Evolutionary conservation across 2,329 filamentous ascomycete species (phyloP).

Genomic region (Sphaerulina vaccinii): DNA sequence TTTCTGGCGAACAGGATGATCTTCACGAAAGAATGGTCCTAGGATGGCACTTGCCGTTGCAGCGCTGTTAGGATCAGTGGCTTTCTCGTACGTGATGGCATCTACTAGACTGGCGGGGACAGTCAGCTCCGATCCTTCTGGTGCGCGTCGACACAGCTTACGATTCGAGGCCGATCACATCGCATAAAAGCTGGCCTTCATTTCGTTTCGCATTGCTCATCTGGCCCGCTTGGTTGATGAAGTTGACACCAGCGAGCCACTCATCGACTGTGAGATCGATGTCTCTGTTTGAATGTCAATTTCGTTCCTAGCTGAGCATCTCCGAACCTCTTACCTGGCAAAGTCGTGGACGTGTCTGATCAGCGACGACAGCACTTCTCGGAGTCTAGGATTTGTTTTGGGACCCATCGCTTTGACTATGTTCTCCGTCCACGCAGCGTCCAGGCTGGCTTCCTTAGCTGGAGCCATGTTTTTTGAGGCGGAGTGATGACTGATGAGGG

Average conservation of each 20-base stretch:
- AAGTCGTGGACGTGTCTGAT: conserved; percentile 60
- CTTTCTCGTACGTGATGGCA: conserved; percentile 71
- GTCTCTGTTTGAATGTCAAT: too few relatives aligned
- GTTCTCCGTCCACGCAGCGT: conserved; percentile 29
- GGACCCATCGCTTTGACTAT: conserved; percentile 40
- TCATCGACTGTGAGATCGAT: conserved; percentile 59
- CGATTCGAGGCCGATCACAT: conserved; percentile 57
- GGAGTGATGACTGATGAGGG: not conserved
- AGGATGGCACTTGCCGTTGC: conserved; percentile 76
- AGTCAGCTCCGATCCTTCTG: too few relatives aligned
- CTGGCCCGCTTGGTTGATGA: conserved; percentile 61
- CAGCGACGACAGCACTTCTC: conserved; percentile 48
- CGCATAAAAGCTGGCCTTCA: conserved; percentile 61
- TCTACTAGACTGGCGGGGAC: conserved; percentile 66
- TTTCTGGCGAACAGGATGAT: conserved; percentile 67
- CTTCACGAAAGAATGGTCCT: conserved; percentile 77
- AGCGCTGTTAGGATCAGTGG: conserved; percentile 48
- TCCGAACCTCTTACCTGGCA: conserved; percentile 56
- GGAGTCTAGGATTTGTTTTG: conserved; percentile 34
- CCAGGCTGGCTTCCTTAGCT: conserved; percentile 4
- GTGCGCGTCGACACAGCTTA: conserved; percentile 5
- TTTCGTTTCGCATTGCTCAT: conserved; percentile 63
- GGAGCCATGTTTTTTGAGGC: not conserved
- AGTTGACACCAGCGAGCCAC: conserved; percentile 55
- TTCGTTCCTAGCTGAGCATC: conserved; percentile 52